Percentiles rank a stretch among this genome's conserved stretches.
Evolutionary conservation across 108 stramenopile genomes (phyloP).

Genomic region (Cyclotella distinguenda): DNA sequence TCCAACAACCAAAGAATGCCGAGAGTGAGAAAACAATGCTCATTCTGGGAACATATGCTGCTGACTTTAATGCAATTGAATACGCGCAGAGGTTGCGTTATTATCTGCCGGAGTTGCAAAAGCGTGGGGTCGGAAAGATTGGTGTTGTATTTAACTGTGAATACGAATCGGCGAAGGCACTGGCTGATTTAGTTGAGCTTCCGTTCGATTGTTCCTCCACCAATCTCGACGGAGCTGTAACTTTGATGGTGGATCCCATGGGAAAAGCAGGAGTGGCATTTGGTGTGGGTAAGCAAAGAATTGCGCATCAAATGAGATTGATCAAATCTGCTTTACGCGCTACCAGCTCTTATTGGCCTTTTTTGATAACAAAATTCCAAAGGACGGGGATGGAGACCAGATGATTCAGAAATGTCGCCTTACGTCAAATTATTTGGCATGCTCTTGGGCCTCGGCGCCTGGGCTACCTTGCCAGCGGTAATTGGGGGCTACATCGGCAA

Average conservation of each 20-base stretch:
- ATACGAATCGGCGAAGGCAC: constrained; percentile 53
- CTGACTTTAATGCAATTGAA: constrained; percentile 92
- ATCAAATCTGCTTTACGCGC: too few species aligned
- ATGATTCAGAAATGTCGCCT: constrained; percentile 74
- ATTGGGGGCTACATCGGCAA: constrained; percentile 92
- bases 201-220: constrained; percentile 22
- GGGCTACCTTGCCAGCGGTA: constrained; percentile 90
- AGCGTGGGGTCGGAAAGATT: constrained; percentile 60
- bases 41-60: constrained; percentile 75
- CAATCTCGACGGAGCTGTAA: constrained; percentile 39
- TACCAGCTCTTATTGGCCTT: too few species aligned
- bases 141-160: constrained; percentile 78
- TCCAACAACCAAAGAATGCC: neutral
- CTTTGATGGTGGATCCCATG: constrained; percentile 72
- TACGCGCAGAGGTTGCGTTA: constrained; percentile 83
- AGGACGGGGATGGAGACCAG: constrained; percentile 82
- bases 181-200: constrained; percentile 68
- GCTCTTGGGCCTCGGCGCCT: constrained; percentile 88
- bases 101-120: constrained; percentile 70
- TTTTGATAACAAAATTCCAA: too few species aligned
- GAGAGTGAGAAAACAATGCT: constrained; percentile 42
- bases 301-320: too few species aligned
- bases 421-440: constrained; percentile 89
- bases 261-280: constrained; percentile 72
- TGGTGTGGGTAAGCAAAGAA: constrained; percentile 71